Evolutionary conservation across 257 asterid species (phyloP).

Genomic region (Coffea canephora): DNA sequence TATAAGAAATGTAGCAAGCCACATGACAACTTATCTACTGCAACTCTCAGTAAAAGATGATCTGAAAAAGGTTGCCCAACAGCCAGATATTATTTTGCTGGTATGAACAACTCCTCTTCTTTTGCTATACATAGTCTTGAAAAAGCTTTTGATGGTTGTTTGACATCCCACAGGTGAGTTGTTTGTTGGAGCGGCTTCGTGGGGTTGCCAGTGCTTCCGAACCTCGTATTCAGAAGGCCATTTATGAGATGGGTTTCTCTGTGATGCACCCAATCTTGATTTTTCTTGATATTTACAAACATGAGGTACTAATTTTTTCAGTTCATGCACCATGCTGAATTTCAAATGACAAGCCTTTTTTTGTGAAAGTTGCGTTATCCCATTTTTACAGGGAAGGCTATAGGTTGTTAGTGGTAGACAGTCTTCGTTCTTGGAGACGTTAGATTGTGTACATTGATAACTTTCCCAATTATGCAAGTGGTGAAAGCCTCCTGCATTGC

Average conservation of each 20-base stretch:
- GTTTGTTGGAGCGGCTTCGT: slow-evolving; percentile 94
- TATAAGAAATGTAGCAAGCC: slow-evolving; percentile 61
- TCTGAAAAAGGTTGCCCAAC: slow-evolving; percentile 71
- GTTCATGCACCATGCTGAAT: slow-evolving; percentile 19
- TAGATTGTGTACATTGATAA: background rate
- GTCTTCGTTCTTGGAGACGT: background rate
- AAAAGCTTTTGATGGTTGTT: slow-evolving; percentile 18
- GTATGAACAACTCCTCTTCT: slow-evolving; percentile 32
- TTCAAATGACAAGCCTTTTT: background rate
- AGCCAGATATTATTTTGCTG: slow-evolving; percentile 81
- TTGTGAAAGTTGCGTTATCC: background rate
- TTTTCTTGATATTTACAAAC: slow-evolving; percentile 74
- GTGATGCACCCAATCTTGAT: slow-evolving; percentile 68
- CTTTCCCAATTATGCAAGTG: background rate
- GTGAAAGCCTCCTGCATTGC: background rate
- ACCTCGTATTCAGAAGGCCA: slow-evolving; percentile 82
- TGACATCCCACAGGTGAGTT: slow-evolving; percentile 61
- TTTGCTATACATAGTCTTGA: slow-evolving; percentile 12
- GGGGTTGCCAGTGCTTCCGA: slow-evolving; percentile 95
- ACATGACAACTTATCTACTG: slow-evolving; percentile 66
- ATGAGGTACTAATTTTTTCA: slow-evolving; percentile 57
- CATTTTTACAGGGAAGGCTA: slow-evolving; percentile 1
- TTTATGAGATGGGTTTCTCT: slow-evolving; percentile 81
- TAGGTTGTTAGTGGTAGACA: background rate
- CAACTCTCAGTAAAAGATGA: slow-evolving; percentile 69